Base-by-base conservation (phyloP, 345 rosid species). In the Noccaea caerulescens region DNA sequence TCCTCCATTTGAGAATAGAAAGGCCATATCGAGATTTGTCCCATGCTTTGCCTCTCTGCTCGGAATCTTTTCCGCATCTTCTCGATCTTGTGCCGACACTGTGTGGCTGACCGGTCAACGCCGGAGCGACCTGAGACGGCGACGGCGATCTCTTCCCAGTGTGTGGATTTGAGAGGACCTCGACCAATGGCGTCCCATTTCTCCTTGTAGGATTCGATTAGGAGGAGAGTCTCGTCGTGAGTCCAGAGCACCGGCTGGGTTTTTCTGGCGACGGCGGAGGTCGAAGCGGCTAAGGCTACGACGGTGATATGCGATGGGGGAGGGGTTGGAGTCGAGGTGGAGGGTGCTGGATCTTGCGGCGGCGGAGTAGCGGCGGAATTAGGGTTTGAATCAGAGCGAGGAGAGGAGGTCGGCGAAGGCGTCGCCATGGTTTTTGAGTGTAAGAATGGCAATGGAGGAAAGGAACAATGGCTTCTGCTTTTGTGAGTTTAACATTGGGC, bases 11-110 rank as follows among this genome's bases (percentile, higher is more conserved):
- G 82, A n/a, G 76, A 60, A 69, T 81, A 90, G 73, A 76, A 87
- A 8, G 79, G 88, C 93, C 96, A 93, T 1, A 80, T 38, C 11
- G 83, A 66, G 33, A 69, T 49, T 0, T 58, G 51, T 10, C 82
- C 77, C 43, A 72, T 25, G 50, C 81, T 80, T 36, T 85, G 84
- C 32, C 72, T 76, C 78, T 87, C 92, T 1, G 87, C 55, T 69
- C 89, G 82, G 83, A 81, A 82, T 45, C 89, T 84, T 42, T 84
- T 79, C 33, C 93, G 90, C 73, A 91, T 82, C 84, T 89, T 91
- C 84, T 91, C 93, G 82, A 91, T 91, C 88, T 90, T 84, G 82
- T 86, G 96, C 49, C 90, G 83, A 78, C 91, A 90, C 82, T 89
- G 93, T 47, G 82, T 68, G 44, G 88, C 50, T 58, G 96, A 69